These are phyloP conservation scores for Knufia fluminis DNA, from an alignment of 2,329 filamentous ascomycete species.

Conservation along the genomic window DNA sequence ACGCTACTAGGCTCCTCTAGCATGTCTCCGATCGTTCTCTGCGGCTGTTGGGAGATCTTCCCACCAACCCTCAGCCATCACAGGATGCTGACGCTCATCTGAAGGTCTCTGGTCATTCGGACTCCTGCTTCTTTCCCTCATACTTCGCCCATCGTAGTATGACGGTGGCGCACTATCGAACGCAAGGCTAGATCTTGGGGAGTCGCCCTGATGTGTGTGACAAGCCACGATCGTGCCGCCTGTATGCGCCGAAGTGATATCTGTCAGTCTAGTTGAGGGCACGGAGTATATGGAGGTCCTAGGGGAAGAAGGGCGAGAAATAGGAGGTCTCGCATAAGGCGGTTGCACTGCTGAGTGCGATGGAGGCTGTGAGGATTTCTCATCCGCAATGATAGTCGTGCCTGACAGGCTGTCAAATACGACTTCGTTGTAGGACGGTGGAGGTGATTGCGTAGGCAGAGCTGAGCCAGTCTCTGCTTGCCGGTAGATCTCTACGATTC, in stretches of 20 bases:
- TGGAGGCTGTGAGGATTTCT: slow-evolving; percentile 10
- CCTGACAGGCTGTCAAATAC: slow-evolving; percentile 6
- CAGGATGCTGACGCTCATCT: slow-evolving; percentile 2
- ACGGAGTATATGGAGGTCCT: slow-evolving; percentile 18
- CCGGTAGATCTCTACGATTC: slow-evolving; percentile 14
- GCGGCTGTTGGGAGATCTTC: neutral
- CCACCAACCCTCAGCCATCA: slow-evolving; percentile 9
- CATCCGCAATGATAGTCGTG: slow-evolving; percentile 10
- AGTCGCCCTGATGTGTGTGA: neutral
- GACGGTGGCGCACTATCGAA: slow-evolving; percentile 8
- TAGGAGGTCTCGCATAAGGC: slow-evolving; percentile 3
- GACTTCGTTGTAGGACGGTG: slow-evolving; percentile 15
- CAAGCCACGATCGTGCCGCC: slow-evolving; percentile 12
- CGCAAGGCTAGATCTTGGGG: slow-evolving; percentile 3
- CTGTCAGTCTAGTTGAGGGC: slow-evolving; percentile 19
- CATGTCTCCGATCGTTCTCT: neutral
- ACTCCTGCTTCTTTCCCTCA: slow-evolving; percentile 6
- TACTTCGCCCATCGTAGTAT: slow-evolving; percentile 8
- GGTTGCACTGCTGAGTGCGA: neutral
- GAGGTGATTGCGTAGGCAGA: slow-evolving; percentile 9
- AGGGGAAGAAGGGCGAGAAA: slow-evolving; percentile 14
- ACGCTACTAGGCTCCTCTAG: neutral
- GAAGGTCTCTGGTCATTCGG: neutral
- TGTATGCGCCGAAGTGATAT: slow-evolving; percentile 16
- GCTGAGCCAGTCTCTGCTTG: slow-evolving; percentile 3